phyloP scores from a whole-genome alignment of 2,329 filamentous ascomycete genomes.

The Diaporthe australafricana region DNA sequence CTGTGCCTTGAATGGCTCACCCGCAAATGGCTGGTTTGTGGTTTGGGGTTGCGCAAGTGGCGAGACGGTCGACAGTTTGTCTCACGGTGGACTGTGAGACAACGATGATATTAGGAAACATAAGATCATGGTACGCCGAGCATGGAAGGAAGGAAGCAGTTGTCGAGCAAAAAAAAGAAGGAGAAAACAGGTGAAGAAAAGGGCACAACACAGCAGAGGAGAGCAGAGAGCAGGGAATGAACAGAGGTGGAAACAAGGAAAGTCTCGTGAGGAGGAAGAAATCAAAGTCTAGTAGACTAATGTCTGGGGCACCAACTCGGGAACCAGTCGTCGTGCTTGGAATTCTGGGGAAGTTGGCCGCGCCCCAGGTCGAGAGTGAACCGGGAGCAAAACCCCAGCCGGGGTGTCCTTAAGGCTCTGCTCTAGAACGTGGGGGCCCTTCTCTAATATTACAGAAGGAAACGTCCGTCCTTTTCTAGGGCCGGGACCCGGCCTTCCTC shows the following conservation, averaged over 20 bases:
- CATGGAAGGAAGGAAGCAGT: neutral
- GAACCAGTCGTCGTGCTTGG: conserved; percentile 19
- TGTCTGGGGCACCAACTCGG: conserved; percentile 12
- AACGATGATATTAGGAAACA: neutral
- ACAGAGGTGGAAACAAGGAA: neutral
- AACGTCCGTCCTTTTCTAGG: conserved; percentile 10
- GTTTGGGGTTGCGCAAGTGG: too few species aligned
- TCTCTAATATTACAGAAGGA: conserved; percentile 1
- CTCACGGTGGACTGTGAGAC: neutral
- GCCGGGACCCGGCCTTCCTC: neutral
- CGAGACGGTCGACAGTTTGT: neutral
- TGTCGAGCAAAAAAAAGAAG: too few species aligned
- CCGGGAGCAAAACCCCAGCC: conserved; percentile 11
- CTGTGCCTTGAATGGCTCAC: neutral
- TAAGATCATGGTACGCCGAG: neutral
- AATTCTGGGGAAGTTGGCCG: conserved; percentile 13
- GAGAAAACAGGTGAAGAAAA: neutral
- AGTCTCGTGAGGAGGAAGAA: neutral
- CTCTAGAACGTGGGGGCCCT: conserved; percentile 11
- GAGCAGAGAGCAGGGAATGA: neutral
- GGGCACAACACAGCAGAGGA: neutral
- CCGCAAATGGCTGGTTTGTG: neutral
- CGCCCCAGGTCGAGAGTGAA: conserved; percentile 24
- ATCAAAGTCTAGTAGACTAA: neutral
- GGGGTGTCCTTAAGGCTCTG: neutral